Percentiles rank a stretch among this genome's conserved stretches.
These are phyloP conservation scores for Somion occarium DNA, from an alignment of 1,284 basidiomycete genomes.

Conservation along the genomic window DNA sequence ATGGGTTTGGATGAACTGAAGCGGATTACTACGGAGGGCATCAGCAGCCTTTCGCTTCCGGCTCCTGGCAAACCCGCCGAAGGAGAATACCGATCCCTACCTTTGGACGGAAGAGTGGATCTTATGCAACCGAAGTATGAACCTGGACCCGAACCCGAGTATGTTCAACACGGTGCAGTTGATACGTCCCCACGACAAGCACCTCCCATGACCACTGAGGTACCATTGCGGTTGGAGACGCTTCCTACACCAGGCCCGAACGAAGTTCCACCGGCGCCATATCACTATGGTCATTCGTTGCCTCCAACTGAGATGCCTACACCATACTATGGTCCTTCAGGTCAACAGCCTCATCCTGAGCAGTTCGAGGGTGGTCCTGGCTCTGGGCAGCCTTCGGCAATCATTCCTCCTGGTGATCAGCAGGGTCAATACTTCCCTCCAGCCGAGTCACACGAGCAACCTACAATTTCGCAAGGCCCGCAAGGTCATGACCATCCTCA, in stretches of 20 bases:
- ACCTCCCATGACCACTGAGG: slow-evolving; percentile 6
- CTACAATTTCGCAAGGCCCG: no score
- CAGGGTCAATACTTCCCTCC: no score
- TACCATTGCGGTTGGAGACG: slow-evolving; percentile 30
- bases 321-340: slow-evolving; percentile 16
- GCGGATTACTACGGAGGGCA: slow-evolving; percentile 59
- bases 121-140: slow-evolving; percentile 64
- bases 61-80: slow-evolving; percentile 31
- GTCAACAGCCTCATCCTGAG: not conserved
- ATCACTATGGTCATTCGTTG: slow-evolving; percentile 28
- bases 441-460: no score
- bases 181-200: slow-evolving; percentile 2
- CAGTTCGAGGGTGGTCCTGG: slow-evolving; percentile 5
- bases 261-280: slow-evolving; percentile 42
- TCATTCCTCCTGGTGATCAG: no score
- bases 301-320: slow-evolving; percentile 20
- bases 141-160: slow-evolving; percentile 16
- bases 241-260: slow-evolving; percentile 55
- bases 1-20: slow-evolving; percentile 69
- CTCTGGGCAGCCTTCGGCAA: slow-evolving; percentile 7
- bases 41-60: slow-evolving; percentile 23
- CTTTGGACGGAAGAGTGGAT: slow-evolving; percentile 82
- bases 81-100: slow-evolving; percentile 75
- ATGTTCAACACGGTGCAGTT: not conserved
- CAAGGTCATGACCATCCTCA: slow-evolving; percentile 5